Evolutionary conservation across 305 asterid species (phyloP).

Genomic region (Striga hermonthica): DNA sequence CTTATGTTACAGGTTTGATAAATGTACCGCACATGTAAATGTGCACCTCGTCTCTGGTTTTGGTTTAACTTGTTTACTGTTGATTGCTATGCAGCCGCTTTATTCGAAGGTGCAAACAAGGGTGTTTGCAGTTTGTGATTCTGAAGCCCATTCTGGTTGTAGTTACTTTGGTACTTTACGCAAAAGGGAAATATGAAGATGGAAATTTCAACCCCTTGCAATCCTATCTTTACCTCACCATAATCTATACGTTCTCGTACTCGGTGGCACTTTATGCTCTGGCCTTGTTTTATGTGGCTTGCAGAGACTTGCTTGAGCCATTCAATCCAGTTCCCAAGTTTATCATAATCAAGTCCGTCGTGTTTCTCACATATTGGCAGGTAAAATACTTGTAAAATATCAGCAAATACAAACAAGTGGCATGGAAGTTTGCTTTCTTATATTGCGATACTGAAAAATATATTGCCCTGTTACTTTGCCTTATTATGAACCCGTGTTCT

Average conservation of each 20-base stretch:
- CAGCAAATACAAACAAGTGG: constrained; percentile 6
- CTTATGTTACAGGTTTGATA: background rate
- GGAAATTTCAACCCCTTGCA: constrained; percentile 88
- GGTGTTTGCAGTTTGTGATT: constrained; percentile 96
- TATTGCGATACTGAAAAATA: constrained; percentile 10
- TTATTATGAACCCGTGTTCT: background rate
- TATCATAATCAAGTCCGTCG: constrained; percentile 88
- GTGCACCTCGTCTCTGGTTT: constrained; percentile 24
- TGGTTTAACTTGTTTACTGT: constrained; percentile 31
- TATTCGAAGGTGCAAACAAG: constrained; percentile 96
- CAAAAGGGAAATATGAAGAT: constrained; percentile 87
- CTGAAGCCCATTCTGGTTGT: constrained; percentile 88
- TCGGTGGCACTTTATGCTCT: constrained; percentile 91
- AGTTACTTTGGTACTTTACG: constrained; percentile 77
- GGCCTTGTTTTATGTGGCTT: constrained; percentile 94
- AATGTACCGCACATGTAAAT: constrained; percentile 23
- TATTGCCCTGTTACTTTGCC: constrained; percentile 5
- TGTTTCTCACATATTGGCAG: constrained; percentile 98
- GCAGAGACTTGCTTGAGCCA: constrained; percentile 97
- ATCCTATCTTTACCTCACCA: constrained; percentile 94
- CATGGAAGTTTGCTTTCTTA: constrained; percentile 19
- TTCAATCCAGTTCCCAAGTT: constrained; percentile 98
- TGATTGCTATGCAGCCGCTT: constrained; percentile 71
- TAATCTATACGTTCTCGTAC: constrained; percentile 92
- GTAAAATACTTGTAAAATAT: constrained; percentile 37